These are phyloP conservation scores for Fallopia convolvulus DNA, from an alignment of 148 eudicot genomes.

Conservation along the genomic window DNA sequence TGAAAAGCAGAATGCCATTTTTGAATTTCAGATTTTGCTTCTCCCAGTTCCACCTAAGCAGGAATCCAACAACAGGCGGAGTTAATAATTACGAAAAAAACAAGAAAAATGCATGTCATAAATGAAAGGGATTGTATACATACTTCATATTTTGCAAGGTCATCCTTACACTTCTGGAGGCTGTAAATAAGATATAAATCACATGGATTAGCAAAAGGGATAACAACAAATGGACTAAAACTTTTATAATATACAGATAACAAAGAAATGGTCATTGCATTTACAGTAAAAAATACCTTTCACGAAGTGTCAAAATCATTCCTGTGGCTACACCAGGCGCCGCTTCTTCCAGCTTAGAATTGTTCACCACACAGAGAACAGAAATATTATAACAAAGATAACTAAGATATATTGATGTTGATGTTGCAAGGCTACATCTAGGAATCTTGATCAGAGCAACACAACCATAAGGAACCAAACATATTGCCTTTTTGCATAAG, in stretches of 20 bases:
- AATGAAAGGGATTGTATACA: conserved; percentile 10
- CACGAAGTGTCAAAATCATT: conserved; percentile 93
- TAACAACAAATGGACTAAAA: neutral
- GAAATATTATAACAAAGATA: neutral
- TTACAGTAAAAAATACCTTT: conserved; percentile 48
- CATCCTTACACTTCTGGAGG: conserved; percentile 80
- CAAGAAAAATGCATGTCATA: neutral
- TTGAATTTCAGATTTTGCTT: conserved; percentile 75
- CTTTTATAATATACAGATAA: neutral
- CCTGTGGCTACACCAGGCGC: conserved; percentile 97
- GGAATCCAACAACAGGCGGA: conserved; percentile 13
- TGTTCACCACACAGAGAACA: conserved; percentile 27
- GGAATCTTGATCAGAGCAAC: conserved; percentile 1
- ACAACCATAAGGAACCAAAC: neutral
- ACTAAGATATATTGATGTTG: neutral
- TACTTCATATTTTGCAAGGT: conserved; percentile 75
- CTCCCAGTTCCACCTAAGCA: conserved; percentile 71
- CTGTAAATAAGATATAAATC: conserved; percentile 29
- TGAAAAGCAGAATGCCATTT: conserved; percentile 84
- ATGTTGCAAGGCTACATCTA: neutral
- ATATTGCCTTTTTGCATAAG: neutral
- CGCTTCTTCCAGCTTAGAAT: conserved; percentile 70
- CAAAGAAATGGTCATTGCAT: neutral
- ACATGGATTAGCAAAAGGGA: neutral
- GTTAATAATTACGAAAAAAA: neutral